Evolutionary conservation across 495 filamentous ascomycete genomes (phyloP), one percentile per base, ranked within the genome.

Genomic region (Platismatia glauca): DNA sequence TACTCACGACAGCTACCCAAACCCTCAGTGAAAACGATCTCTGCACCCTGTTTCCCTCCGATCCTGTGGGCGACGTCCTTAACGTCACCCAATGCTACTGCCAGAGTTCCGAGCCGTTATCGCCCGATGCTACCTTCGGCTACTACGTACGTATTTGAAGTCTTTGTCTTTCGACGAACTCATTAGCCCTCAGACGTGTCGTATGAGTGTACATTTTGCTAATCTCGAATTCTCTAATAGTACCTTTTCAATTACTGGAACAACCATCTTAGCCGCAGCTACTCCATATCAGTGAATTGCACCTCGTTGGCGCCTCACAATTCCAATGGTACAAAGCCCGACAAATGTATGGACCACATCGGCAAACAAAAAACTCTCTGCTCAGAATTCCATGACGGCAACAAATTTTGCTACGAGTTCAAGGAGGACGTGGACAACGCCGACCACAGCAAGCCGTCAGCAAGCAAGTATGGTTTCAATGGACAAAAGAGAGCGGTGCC

Each of bases 71-170:
- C 11, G 56, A 58, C 22, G 56, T 58, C 7, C 24, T 58, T 22
- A 58, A 41, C 11, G 39, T 41, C 56, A 58, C 56, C 22, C 22
- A 43, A 16, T 58, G 56, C 56, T 58, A 43, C 39, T 58, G 56
- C 24, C 22, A 27, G 12, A 38, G 39, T 41, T 3, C 22, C 16
- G 22, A 24, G 41, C 35, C 24, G 0, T 27, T 43, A 13, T 52
- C 48, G 22, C 37, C 35, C 4, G 12, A 24, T 31, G 22, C 22
- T n/a, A 41, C 20, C 3, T 58, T 39, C 31, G 56, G 56, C 35
- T 58, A 58, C 37, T 58, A 58, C 56, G 48, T 52, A 52, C 48
- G 48, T 52, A 13, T 31, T 18, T 4, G 16, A 3, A 31, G 48
- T 52, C 13, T 15, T 5, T 29, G 11, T 52, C 13, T 31, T 52